Evolutionary conservation across 495 filamentous ascomycete species (phyloP).

Genomic region (Rusavskia elegans): DNA sequence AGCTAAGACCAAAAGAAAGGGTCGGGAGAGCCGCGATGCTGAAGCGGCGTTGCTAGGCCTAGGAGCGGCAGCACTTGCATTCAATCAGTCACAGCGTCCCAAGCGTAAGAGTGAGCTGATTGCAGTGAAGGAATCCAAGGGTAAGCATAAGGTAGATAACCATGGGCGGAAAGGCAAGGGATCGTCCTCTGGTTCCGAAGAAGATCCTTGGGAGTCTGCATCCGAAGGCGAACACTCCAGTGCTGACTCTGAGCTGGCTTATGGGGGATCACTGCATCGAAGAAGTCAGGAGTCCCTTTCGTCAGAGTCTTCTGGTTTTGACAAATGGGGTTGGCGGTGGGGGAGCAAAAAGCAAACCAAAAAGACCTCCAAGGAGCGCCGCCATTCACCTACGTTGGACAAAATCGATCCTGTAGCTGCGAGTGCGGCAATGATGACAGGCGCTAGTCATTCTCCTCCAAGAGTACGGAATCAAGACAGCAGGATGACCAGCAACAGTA

Average conservation of each 20-base stretch:
- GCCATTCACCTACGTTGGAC: neutral
- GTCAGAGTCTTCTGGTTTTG: conserved; percentile 35
- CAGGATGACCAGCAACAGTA: conserved; percentile 18
- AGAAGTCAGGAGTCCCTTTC: conserved; percentile 31
- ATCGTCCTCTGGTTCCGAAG: conserved; percentile 20
- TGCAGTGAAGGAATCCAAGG: conserved; percentile 23
- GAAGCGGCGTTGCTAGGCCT: conserved; percentile 40
- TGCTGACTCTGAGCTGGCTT: conserved; percentile 40
- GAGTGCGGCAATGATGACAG: conserved; percentile 8
- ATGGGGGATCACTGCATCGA: conserved; percentile 26
- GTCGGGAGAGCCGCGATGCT: conserved; percentile 28
- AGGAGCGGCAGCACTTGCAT: conserved; percentile 38
- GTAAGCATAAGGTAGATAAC: neutral
- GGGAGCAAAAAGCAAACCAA: conserved; percentile 34
- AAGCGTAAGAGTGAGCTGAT: conserved; percentile 17
- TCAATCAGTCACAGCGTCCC: conserved; percentile 20
- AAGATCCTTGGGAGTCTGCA: conserved; percentile 49
- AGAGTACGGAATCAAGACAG: conserved; percentile 6
- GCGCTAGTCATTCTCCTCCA: conserved; percentile 8
- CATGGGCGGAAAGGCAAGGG: conserved; percentile 12
- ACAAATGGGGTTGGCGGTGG: conserved; percentile 45
- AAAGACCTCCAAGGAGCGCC: conserved; percentile 13
- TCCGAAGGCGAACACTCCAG: conserved; percentile 33
- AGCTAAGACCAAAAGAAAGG: conserved; percentile 1
- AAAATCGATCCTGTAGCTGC: neutral